Base-by-base conservation (phyloP, 371 early-diverging fungal genomes). In the Apophysomyces sp. region DNA sequence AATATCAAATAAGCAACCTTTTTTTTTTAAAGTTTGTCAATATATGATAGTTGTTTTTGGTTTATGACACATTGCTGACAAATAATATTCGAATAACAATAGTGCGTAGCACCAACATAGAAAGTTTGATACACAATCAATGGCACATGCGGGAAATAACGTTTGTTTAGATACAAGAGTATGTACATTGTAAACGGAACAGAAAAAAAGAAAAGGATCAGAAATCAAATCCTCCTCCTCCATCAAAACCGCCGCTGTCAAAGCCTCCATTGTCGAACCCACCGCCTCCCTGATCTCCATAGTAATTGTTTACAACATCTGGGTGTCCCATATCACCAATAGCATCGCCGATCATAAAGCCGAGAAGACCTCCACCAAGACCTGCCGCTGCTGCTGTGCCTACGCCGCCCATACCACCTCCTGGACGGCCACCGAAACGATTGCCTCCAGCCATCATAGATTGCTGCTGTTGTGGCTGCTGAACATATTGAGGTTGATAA, bases 321-420 rank as follows among this genome's bases (percentile, higher is more conserved):
- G 72, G 58, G 15, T 63, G 62, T 28, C 65, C 54, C 27, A 37
- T 29, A 39, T 72, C 70, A 15, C 44, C 30, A 7, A 78, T 54
- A 6, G 69, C 72, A 55, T 75, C 76, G 18, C 74, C 81, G 27
- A 70, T 52, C 62, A 77, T 56, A 53, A 60, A 67, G 55, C 81
- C 81, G 13, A 72, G 37, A 9, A 74, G 55, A 51, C 76, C 74
- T 36, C 74, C 77, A 21, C 78, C 81, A 4, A 74, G 41, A 55
- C 80, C 80, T 8, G 68, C 58, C 8, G 68, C 72, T 26, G 73
- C 78, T 55, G 73, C 67, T 15, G 55, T 65, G 31, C 66, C 75
- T 59, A 65, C 61, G 11, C 70, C 65, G 27, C 66, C 64, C 52
- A 65, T 59, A 15, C 73, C 67, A 28, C 64, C 63, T 16, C 72